Evolutionary conservation across 352 stramenopile species (phyloP).

Genomic region (Phytophthora pisi): DNA sequence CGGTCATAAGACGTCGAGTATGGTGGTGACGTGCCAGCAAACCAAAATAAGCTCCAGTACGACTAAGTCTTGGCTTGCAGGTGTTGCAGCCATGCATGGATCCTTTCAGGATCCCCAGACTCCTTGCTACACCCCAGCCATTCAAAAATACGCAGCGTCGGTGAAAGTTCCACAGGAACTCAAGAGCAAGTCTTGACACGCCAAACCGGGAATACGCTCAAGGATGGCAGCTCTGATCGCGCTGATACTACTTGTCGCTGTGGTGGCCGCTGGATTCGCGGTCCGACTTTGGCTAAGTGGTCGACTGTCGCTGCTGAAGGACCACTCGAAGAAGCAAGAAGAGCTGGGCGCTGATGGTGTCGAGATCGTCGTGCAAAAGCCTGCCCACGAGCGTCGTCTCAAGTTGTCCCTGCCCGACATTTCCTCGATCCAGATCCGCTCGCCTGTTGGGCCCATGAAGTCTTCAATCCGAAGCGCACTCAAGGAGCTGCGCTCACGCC

Average conservation of each 20-base stretch:
- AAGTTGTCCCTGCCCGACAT: conserved; percentile 35
- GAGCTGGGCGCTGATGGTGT: conserved; percentile 30
- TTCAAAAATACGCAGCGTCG: conserved; percentile 22
- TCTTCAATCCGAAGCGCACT: conserved; percentile 52
- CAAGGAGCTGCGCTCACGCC: conserved; percentile 54
- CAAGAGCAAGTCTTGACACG: conserved; percentile 5
- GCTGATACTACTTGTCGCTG: conserved; percentile 35
- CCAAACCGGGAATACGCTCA: not conserved
- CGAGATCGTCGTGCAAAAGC: conserved; percentile 56
- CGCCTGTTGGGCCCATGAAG: conserved; percentile 42
- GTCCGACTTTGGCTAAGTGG: conserved; percentile 32
- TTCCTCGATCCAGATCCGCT: conserved; percentile 27
- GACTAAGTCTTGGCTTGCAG: conserved; percentile 11
- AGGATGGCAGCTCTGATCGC: conserved; percentile 26
- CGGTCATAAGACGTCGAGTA: conserved; percentile 34
- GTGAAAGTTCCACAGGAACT: not conserved
- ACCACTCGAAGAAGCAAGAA: conserved; percentile 42
- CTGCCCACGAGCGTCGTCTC: conserved; percentile 22
- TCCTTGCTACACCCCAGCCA: not conserved
- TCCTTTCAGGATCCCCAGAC: not conserved
- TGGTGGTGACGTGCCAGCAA: conserved; percentile 11
- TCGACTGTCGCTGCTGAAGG: conserved; percentile 23
- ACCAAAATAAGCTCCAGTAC: conserved; percentile 22
- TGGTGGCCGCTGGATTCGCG: conserved; percentile 35
- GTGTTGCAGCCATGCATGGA: not conserved